These are phyloP conservation scores for Chimonanthus praecox DNA, from an alignment of 164 flowering plant genomes.

Conservation along the genomic window DNA sequence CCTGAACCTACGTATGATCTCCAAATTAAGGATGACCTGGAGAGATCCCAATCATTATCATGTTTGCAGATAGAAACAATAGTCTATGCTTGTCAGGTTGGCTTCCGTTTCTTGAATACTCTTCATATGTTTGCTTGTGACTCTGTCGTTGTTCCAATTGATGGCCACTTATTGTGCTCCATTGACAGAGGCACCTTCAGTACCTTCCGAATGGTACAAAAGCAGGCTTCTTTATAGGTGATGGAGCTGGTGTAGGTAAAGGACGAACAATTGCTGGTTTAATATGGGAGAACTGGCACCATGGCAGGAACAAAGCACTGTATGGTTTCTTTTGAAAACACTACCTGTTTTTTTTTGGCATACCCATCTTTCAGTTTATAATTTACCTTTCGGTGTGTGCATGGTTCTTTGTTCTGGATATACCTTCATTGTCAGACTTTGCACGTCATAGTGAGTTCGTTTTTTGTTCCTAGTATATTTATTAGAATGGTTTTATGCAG, in stretches of 20 bases:
- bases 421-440: conserved; percentile 1
- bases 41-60: conserved; percentile 62
- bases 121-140: neutral
- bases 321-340: conserved; percentile 33
- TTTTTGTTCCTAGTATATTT: conserved; percentile 1
- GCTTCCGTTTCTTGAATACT: conserved; percentile 2
- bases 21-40: conserved; percentile 56
- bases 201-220: conserved; percentile 65
- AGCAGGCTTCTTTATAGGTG: conserved; percentile 97
- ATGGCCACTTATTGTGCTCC: neutral
- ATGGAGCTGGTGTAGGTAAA: conserved; percentile 99
- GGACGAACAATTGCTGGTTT: conserved; percentile 97
- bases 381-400: neutral
- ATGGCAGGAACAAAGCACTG: conserved; percentile 82
- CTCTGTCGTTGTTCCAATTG: neutral
- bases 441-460: too few relatives aligned
- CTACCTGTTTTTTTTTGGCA: neutral
- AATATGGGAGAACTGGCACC: conserved; percentile 98
- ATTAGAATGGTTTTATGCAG: conserved; percentile 35
- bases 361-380: neutral
- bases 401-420: neutral
- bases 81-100: conserved; percentile 94
- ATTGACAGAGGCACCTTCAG: conserved; percentile 74
- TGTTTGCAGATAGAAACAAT: conserved; percentile 96
- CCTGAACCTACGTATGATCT: conserved; percentile 90